A percentile compares a stretch with the other conserved stretches of the same genome.
These are phyloP conservation scores for Salvia splendens DNA, from an alignment of 257 asterid species.

Conservation along the genomic window DNA sequence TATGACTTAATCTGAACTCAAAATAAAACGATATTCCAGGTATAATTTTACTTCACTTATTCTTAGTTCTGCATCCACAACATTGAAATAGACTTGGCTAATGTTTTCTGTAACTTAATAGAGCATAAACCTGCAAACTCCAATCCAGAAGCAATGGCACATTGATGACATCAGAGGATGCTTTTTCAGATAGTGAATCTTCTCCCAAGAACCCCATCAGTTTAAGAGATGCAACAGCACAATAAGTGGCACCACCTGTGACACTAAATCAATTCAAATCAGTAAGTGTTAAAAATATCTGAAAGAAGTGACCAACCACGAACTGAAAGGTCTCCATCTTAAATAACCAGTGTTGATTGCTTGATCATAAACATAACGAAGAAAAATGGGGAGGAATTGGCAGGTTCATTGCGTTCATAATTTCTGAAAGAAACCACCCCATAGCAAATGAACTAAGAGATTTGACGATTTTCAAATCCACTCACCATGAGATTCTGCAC, in stretches of 20 bases:
- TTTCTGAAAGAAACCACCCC: conserved; percentile 6
- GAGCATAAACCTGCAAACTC: conserved; percentile 74
- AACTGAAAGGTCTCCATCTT: conserved; percentile 5
- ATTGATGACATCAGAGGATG: conserved; percentile 48
- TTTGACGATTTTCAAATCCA: conserved; percentile 29
- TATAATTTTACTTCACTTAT: conserved; percentile 7
- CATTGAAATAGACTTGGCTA: conserved; percentile 13
- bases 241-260: conserved; percentile 98
- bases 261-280: conserved; percentile 65
- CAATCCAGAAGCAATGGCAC: conserved; percentile 81
- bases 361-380: conserved; percentile 5
- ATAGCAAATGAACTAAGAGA: not conserved
- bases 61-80: conserved; percentile 15
- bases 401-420: conserved; percentile 15
- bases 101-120: conserved; percentile 10
- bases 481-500: conserved; percentile 98
- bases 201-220: conserved; percentile 89
- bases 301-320: conserved; percentile 26
- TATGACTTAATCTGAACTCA: conserved; percentile 9
- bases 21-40: conserved; percentile 4
- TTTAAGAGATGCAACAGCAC: conserved; percentile 95
- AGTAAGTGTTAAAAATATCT: conserved; percentile 49
- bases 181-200: conserved; percentile 48
- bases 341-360: conserved; percentile 1
- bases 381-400: not conserved